These are phyloP conservation scores for Sarocladium oryzae DNA, from an alignment of 2,329 filamentous ascomycete genomes.

Conservation along the genomic window DNA sequence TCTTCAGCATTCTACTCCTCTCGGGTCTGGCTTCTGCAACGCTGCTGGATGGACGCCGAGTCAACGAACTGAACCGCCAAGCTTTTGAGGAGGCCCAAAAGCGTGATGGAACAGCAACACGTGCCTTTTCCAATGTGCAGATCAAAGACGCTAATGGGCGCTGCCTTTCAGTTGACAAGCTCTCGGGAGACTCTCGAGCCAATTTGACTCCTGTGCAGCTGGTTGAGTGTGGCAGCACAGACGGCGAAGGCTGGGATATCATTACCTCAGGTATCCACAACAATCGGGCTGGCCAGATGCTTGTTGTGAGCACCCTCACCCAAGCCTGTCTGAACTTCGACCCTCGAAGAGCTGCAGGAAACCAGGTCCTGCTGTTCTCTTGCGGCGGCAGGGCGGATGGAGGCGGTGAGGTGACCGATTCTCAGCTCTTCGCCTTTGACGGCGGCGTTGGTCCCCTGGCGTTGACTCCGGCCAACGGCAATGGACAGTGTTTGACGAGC, in stretches of 20 bases:
- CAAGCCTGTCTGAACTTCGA: slow-evolving; percentile 55
- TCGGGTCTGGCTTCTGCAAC: slow-evolving; percentile 20
- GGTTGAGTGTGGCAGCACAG: slow-evolving; percentile 33
- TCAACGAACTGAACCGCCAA: slow-evolving; percentile 34
- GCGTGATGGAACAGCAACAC: slow-evolving; percentile 36
- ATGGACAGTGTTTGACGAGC: slow-evolving; percentile 39
- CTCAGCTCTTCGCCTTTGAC: slow-evolving; percentile 44
- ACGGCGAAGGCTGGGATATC: slow-evolving; percentile 40
- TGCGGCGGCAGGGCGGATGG: slow-evolving; percentile 53
- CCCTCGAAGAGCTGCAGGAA: slow-evolving; percentile 40
- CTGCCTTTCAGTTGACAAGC: slow-evolving; percentile 39
- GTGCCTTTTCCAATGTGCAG: slow-evolving; percentile 36
- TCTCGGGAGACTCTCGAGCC: slow-evolving; percentile 41
- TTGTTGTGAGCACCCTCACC: slow-evolving; percentile 50
- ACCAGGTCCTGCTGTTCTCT: slow-evolving; percentile 50
- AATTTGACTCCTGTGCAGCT: slow-evolving; percentile 41
- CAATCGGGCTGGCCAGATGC: slow-evolving; percentile 35
- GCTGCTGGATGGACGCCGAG: slow-evolving; percentile 23
- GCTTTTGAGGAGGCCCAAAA: slow-evolving; percentile 39
- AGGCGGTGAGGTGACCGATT: slow-evolving; percentile 41
- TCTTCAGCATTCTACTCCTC: slow-evolving; percentile 18
- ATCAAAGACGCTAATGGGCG: slow-evolving; percentile 38
- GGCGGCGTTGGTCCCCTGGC: slow-evolving; percentile 34
- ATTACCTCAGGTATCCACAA: slow-evolving; percentile 46
- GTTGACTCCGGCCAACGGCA: slow-evolving; percentile 39